Evolutionary conservation across 228 moss, liverwort and hornwort genomes (phyloP).

Genomic region (Sphagnum magellanicum): DNA sequence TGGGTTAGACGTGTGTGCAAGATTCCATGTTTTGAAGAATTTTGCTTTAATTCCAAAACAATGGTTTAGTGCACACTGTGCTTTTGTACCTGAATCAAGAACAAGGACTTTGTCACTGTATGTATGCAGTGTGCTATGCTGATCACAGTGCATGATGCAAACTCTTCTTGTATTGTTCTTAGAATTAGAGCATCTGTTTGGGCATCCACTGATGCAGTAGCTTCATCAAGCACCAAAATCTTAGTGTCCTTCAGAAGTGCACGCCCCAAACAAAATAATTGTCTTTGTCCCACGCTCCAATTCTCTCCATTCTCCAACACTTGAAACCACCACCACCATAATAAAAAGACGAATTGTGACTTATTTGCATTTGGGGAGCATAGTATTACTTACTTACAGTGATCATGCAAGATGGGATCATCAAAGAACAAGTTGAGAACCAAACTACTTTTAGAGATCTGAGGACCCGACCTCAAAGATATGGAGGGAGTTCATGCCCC

Average conservation of each 20-base stretch:
- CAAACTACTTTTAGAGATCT: too few species aligned
- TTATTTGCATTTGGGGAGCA: too few species aligned
- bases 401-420: too few species aligned
- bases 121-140: constrained; percentile 68
- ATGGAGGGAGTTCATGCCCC: too few species aligned
- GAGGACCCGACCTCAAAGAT: too few species aligned
- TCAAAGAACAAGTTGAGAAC: too few species aligned
- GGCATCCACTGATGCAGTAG: constrained; percentile 59
- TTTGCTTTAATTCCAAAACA: too few species aligned
- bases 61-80: too few species aligned
- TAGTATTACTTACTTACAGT: too few species aligned
- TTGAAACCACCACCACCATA: neutral
- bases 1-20: too few species aligned
- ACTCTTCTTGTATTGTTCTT: constrained; percentile 43
- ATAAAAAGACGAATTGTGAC: too few species aligned
- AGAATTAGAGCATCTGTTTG: constrained; percentile 50
- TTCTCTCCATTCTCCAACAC: constrained; percentile 59
- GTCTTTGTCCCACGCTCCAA: constrained; percentile 61
- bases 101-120: constrained; percentile 50
- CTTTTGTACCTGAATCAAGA: constrained; percentile 30
- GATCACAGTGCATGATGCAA: constrained; percentile 39
- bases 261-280: constrained; percentile 56
- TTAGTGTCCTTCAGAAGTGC: constrained; percentile 41
- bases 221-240: constrained; percentile 55
- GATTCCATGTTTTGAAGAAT: too few species aligned